A percentile compares a stretch with the other conserved stretches of the same genome.
Evolutionary conservation across 202 grass and related monocot species (phyloP).

Genomic region (Sporobolus alterniflorus): DNA sequence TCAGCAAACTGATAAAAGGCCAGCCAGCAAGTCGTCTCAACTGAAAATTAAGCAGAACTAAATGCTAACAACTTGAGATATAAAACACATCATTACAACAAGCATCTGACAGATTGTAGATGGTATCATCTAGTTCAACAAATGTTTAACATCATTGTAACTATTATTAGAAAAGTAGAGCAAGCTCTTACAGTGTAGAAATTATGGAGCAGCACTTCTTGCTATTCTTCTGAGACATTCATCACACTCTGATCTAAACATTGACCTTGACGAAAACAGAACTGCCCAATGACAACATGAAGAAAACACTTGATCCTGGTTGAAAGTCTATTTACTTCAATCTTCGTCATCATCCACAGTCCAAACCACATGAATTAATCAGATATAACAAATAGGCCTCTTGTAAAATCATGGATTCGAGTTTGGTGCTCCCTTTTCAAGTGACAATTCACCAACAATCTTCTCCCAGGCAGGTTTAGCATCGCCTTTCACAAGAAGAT

Average conservation of each 20-base stretch:
- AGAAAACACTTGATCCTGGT: conserved; percentile 13
- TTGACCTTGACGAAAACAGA: conserved; percentile 13
- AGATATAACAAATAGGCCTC: conserved; percentile 5
- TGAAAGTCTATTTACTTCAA: not conserved
- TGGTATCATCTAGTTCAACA: conserved; percentile 19
- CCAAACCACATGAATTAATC: conserved; percentile 28
- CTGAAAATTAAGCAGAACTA: conserved; percentile 5
- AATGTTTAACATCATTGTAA: conserved; percentile 30
- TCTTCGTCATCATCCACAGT: conserved; percentile 10
- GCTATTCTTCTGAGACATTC: conserved; percentile 40
- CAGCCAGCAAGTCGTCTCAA: conserved; percentile 7
- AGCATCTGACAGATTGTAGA: conserved; percentile 16
- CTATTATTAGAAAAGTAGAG: conserved; percentile 34
- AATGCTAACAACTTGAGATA: not conserved
- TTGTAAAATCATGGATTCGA: conserved; percentile 46
- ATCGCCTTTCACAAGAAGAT: conserved; percentile 57
- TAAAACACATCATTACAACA: conserved; percentile 17
- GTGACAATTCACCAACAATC: conserved; percentile 55
- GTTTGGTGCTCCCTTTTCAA: conserved; percentile 39
- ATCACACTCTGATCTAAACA: conserved; percentile 41
- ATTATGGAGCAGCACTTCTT: conserved; percentile 12
- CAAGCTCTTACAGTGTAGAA: conserved; percentile 23
- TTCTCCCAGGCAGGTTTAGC: conserved; percentile 80
- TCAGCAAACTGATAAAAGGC: not conserved
- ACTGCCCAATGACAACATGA: conserved; percentile 19